These are phyloP conservation scores for Paradendryphiella salina DNA, from an alignment of 2,329 filamentous ascomycete species.

Conservation along the genomic window DNA sequence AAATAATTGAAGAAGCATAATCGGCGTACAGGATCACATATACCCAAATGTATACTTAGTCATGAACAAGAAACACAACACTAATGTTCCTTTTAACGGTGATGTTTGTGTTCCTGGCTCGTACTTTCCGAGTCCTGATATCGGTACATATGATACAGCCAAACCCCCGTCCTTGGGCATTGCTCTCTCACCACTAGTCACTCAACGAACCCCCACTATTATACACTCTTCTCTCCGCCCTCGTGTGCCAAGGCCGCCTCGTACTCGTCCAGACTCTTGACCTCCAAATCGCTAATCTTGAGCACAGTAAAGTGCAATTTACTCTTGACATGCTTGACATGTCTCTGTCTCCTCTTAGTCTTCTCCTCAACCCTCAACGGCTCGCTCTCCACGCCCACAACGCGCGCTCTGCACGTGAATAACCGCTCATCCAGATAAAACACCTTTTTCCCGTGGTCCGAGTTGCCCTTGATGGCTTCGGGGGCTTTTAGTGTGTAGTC, in stretches of 20 bases:
- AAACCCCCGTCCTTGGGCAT: not conserved
- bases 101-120: not conserved
- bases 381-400: constrained; percentile 80
- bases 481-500: constrained; percentile 80
- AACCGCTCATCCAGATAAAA: constrained; percentile 77
- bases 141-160: constrained; percentile 25
- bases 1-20: constrained; percentile 1
- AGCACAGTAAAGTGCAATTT: constrained; percentile 90
- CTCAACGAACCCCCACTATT: constrained; percentile 4
- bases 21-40: constrained; percentile 5
- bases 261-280: constrained; percentile 62
- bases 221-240: constrained; percentile 6
- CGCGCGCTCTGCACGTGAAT: constrained; percentile 82
- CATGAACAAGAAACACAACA: constrained; percentile 1
- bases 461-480: constrained; percentile 35
- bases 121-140: not conserved
- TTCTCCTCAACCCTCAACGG: constrained; percentile 59
- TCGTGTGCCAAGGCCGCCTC: constrained; percentile 40
- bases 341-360: constrained; percentile 67
- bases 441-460: constrained; percentile 44
- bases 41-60: constrained; percentile 10
- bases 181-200: too few relatives aligned
- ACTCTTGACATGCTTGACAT: constrained; percentile 75
- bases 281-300: constrained; percentile 77
- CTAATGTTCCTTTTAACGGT: not conserved